These are phyloP conservation scores for Fusarium tjaetaba DNA, from an alignment of 2,329 filamentous ascomycete genomes.

Conservation along the genomic window DNA sequence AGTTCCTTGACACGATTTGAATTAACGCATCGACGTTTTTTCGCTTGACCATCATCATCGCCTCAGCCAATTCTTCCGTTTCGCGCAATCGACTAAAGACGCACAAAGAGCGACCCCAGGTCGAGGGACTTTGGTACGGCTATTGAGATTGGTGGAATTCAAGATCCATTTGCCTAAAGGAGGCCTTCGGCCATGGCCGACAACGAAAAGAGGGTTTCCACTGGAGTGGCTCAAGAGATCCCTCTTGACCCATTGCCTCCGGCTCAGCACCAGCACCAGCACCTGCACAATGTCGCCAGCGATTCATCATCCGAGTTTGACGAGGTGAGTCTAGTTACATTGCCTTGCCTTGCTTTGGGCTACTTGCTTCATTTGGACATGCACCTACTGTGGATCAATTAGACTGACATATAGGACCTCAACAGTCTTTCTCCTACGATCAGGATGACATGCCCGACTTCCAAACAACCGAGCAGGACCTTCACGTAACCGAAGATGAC, in stretches of 20 bases:
- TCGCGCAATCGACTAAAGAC: slow-evolving; percentile 9
- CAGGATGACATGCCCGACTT: slow-evolving; percentile 50
- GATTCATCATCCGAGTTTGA: slow-evolving; percentile 42
- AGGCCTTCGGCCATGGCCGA: slow-evolving; percentile 46
- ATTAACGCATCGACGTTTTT: background rate
- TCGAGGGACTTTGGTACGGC: slow-evolving; percentile 5
- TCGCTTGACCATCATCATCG: background rate
- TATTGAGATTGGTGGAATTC: slow-evolving; percentile 35
- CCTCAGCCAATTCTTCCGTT: background rate
- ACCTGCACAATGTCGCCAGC: slow-evolving; percentile 21
- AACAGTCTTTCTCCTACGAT: slow-evolving; percentile 51
- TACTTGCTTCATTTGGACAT: background rate
- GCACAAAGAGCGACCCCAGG: slow-evolving; percentile 14
- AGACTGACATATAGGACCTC: slow-evolving; percentile 3
- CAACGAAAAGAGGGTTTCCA: slow-evolving; percentile 44
- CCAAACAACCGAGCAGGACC: slow-evolving; percentile 49
- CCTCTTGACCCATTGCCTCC: slow-evolving; percentile 29
- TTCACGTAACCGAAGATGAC: slow-evolving; percentile 59
- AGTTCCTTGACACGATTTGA: slow-evolving; percentile 1
- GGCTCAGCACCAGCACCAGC: slow-evolving; percentile 13
- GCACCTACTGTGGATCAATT: background rate
- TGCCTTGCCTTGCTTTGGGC: slow-evolving; percentile 7
- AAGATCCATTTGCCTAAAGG: slow-evolving; percentile 24
- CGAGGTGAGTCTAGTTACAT: slow-evolving; percentile 34
- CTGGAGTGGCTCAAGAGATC: slow-evolving; percentile 30